A percentile compares a stretch with the other conserved stretches of the same genome.
Conservation (phyloP, 2,329 filamentous ascomycete genomes). For the Rhinocladiella similis region DNA sequence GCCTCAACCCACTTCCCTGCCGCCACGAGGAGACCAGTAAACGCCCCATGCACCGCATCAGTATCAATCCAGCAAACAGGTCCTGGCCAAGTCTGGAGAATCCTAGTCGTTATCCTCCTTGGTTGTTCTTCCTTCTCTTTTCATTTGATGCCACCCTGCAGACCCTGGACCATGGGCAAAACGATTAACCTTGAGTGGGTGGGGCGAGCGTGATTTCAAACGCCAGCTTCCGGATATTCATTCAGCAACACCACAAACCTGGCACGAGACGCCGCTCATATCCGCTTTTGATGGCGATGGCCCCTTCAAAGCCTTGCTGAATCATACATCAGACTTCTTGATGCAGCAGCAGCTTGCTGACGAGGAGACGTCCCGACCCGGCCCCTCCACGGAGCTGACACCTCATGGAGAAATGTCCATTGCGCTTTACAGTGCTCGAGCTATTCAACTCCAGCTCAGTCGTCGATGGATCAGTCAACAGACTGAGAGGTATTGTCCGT, state of each 20-base stretch:
- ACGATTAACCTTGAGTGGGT: conserved; percentile 4
- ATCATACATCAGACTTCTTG: not conserved
- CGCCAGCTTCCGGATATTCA: conserved; percentile 6
- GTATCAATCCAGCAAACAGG: conserved; percentile 8
- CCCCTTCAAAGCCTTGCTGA: not conserved
- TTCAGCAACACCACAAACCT: conserved; percentile 1
- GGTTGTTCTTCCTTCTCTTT: not conserved
- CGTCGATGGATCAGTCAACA: no score
- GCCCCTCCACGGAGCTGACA: not conserved
- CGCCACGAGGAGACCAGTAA: conserved; percentile 14
- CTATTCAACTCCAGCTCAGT: not conserved
- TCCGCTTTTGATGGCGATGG: not conserved
- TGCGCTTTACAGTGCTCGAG: not conserved
- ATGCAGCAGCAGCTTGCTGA: not conserved
- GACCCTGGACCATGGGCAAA: conserved; percentile 6
- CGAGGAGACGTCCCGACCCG: not conserved
- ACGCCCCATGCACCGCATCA: not conserved
- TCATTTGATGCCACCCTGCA: not conserved
- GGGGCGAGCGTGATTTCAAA: not conserved
- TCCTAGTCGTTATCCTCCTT: conserved; percentile 2
- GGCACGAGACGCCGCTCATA: conserved; percentile 9
- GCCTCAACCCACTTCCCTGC: not conserved
- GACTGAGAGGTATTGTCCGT: no score
- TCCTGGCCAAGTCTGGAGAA: conserved; percentile 14
- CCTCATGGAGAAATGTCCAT: not conserved